phyloP scores from a whole-genome alignment of 139 green algal species.

The Chlamydomonas applanata region DNA sequence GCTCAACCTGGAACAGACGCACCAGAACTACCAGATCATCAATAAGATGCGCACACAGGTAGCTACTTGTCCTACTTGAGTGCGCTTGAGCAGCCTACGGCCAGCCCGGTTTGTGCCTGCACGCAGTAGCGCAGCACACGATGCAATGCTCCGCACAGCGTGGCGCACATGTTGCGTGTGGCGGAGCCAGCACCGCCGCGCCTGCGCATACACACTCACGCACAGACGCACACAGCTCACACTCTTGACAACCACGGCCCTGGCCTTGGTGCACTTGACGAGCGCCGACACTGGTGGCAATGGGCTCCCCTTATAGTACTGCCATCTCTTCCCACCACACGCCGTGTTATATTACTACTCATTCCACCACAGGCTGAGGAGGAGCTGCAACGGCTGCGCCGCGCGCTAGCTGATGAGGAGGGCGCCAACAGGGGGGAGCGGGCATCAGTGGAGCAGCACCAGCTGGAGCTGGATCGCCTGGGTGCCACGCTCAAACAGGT shows the following conservation, averaged over 20 bases:
- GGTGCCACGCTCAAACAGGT: constrained; percentile 61
- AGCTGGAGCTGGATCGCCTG: constrained; percentile 78
- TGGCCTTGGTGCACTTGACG: too few species aligned
- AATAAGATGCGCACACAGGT: constrained; percentile 39
- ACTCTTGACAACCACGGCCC: background rate
- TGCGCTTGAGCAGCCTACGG: too few species aligned
- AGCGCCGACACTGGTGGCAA: too few species aligned
- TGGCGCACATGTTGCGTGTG: too few species aligned
- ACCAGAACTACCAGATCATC: constrained; percentile 61
- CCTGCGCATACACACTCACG: background rate
- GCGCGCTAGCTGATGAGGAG: constrained; percentile 30
- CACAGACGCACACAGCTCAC: background rate
- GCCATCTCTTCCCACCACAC: background rate
- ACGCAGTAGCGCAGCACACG: too few species aligned
- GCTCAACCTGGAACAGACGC: constrained; percentile 70
- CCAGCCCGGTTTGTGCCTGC: too few species aligned
- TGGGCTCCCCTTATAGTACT: too few species aligned
- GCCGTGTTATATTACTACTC: background rate
- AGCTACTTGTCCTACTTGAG: too few species aligned
- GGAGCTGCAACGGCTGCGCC: constrained; percentile 44
- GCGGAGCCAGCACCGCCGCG: too few species aligned
- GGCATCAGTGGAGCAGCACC: constrained; percentile 55
- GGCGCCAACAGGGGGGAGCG: constrained; percentile 36
- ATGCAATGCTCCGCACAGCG: too few species aligned
- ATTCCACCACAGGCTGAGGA: constrained; percentile 51